Base-by-base conservation (phyloP, 805 yeast genomes). In the Scheffersomyces ergatensis region DNA sequence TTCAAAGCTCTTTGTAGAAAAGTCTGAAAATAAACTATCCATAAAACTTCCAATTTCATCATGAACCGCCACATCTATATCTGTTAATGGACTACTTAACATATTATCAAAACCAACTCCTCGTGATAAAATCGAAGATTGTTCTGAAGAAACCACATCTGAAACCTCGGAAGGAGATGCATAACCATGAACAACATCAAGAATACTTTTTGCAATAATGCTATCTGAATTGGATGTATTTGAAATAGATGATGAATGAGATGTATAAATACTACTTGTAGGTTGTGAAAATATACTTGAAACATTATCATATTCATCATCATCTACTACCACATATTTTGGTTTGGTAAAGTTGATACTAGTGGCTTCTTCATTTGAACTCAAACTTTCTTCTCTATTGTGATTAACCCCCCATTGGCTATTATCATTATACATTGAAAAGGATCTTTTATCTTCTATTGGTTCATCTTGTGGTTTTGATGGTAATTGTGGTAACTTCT, bases 1-100 rank as follows among this genome's bases (percentile, higher is more conserved):
- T 14, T 29, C 32, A 14, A 3, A 9, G 19, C 17, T 33, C 13
- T 27, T 35, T n/a, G 6, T 21, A 12, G 26, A 12, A 8, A 13
- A 24, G 18, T 35, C 19, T 16, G 47, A 43, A 26, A 47, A 47
- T 36, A 47, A 42, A 31, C 49, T 45, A 18, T 47, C 50, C 17
- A 29, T 24, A 17, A 36, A 38, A 33, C 48, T 45, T 16, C 33
- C 42, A 12, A 32, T 29, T 29, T 29, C 32, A 29, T 29, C 17
- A 14, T 29, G 17, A 29, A 8, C 15, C 6, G 17, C 9, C 6
- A 14, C 3, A 14, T 15, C 32, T 14, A 15, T 14, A 15, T 29
- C 32, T 4, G 17, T 5, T n/a, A 14, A 14, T n/a, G 32, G 32
- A 14, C 12, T 14, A 14, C 4, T 5, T 5, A 14, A 14, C 5